Percentiles rank a stretch among this genome's conserved stretches.
Evolutionary conservation across 768 basidiomycete genomes (phyloP).

Genomic region (Lactarius sp.): DNA sequence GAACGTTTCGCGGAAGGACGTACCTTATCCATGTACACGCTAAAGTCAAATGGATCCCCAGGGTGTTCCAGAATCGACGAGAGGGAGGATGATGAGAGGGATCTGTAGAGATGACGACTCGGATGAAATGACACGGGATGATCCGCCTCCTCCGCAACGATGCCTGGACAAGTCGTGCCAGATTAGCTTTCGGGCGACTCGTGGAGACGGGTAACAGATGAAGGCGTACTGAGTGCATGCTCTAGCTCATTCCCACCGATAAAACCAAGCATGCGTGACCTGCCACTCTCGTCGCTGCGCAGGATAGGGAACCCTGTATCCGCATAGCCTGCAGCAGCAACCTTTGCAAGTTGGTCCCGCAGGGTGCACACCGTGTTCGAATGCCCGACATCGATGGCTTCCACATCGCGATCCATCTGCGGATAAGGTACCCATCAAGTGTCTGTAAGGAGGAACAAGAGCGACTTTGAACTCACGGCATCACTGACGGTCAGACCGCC

Average conservation of each 20-base stretch:
- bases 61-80: constrained; percentile 44
- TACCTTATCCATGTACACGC: constrained; percentile 87
- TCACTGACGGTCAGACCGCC: constrained; percentile 69
- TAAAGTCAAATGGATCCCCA: constrained; percentile 70
- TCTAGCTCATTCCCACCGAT: constrained; percentile 92
- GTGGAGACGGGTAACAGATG: not conserved
- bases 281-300: constrained; percentile 42
- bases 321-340: constrained; percentile 56
- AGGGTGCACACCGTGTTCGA: constrained; percentile 76
- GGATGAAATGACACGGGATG: constrained; percentile 62
- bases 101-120: constrained; percentile 33
- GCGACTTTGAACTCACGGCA: constrained; percentile 50
- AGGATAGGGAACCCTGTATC: constrained; percentile 88
- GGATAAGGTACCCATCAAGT: constrained; percentile 9
- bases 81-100: constrained; percentile 48
- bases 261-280: constrained; percentile 76
- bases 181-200: not conserved
- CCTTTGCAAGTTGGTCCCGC: constrained; percentile 57
- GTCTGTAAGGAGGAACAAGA: not conserved
- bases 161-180: constrained; percentile 39
- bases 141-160: constrained; percentile 71
- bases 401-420: constrained; percentile 63
- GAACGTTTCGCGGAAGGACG: constrained; percentile 3
- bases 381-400: constrained; percentile 65
- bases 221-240: constrained; percentile 72